Evolutionary conservation across 345 rosid species (phyloP), one percentile per base, ranked within the genome.

Genomic region (Capsella bursapastoris): DNA sequence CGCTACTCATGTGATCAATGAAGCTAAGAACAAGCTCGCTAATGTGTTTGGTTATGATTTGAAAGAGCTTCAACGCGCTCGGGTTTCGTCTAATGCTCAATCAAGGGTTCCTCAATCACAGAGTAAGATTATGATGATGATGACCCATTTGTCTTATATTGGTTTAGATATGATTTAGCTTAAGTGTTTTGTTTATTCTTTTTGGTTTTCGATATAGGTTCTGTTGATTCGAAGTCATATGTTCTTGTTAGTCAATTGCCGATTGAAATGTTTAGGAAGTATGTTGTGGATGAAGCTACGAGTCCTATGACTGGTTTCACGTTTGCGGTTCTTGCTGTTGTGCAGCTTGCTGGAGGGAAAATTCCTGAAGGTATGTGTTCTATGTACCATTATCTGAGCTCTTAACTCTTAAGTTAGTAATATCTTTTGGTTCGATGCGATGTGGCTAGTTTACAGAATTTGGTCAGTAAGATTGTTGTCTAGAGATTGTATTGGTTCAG

Each of bases 281-380:
- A 86, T 16, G 83, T 93, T 28, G 88, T 91, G 34, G 98, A 91
- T 76, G 87, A 63, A 25, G 82, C 79, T 49, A 62, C 82, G 14
- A 77, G 83, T 28, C 92, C 83, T 77, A 52, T 84, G 71, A 82
- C 86, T 71, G 96, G 99, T 47, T 88, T 92, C 72, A 79, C 97
- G 12, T 90, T 95, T 78, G 89, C 85, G 5, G 79, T 89, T 53
- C 79, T 90, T 72, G 86, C 93, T 49, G 75, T 95, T 65, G 93
- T 90, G 56, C 92, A 84, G 50, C 97, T 92, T 52, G 85, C 93
- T 1, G 97, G 98, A 32, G 97, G 97, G 49, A 88, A 88, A 77
- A 83, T 92, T 55, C 81, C 86, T 6, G 92, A 95, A 85, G 98
- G 97, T 95, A 78, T 57, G 74, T 37, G 9, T 70, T 53, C 27